Conservation (phyloP, 129 eudicot species). For the Pulicaria dysenterica region DNA sequence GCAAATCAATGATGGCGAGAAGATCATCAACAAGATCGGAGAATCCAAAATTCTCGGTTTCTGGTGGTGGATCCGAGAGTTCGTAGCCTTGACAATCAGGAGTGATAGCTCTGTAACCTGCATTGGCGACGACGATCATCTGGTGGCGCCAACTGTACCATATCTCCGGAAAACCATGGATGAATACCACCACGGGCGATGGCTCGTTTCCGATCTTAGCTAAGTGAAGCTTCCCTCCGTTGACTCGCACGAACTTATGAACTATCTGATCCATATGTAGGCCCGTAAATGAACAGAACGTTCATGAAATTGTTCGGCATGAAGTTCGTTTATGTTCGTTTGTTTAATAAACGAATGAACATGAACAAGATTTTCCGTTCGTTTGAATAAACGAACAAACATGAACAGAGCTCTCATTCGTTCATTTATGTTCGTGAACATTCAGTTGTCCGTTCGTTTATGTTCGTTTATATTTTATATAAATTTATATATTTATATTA, state of each 20-base stretch:
- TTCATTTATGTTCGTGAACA: too few relatives aligned
- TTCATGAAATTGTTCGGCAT: too few relatives aligned
- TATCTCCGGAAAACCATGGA: constrained; percentile 60
- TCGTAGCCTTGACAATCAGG: constrained; percentile 45
- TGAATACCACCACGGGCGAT: constrained; percentile 43
- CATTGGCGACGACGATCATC: constrained; percentile 46
- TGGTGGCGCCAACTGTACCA: constrained; percentile 66
- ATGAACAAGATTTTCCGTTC: too few relatives aligned
- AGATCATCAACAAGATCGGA: constrained; percentile 40
- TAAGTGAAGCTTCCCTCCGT: constrained; percentile 28
- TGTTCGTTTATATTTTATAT: too few relatives aligned
- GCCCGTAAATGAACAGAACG: too few relatives aligned
- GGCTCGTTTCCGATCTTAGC: constrained; percentile 30
- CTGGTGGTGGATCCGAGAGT: constrained; percentile 38
- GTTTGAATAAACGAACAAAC: too few relatives aligned
- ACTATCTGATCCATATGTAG: constrained; percentile 30
- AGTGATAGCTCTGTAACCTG: constrained; percentile 35
- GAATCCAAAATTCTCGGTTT: constrained; percentile 27
- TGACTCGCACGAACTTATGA: constrained; percentile 20
- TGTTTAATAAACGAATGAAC: too few relatives aligned
- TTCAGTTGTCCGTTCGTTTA: too few relatives aligned
- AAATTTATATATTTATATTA: too few relatives aligned
- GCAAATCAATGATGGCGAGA: constrained; percentile 36
- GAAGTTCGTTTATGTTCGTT: too few relatives aligned
- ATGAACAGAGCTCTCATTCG: too few relatives aligned